These are phyloP conservation scores for Phtheirospermum japonicum DNA, from an alignment of 257 asterid species.

Conservation along the genomic window DNA sequence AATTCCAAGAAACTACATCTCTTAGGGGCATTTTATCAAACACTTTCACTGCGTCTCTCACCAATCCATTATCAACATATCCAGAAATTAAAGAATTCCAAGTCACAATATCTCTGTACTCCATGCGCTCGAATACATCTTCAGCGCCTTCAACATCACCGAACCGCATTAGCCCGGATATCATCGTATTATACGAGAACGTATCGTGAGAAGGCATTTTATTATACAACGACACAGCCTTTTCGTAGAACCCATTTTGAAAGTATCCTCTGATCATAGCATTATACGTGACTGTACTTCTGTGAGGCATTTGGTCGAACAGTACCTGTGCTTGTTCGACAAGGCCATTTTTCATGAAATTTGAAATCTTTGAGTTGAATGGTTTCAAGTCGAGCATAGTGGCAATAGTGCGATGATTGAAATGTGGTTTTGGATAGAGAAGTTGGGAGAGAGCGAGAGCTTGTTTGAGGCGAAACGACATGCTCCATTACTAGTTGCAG, in stretches of 20 bases:
- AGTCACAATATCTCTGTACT: constrained; percentile 46
- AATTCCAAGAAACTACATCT: constrained; percentile 68
- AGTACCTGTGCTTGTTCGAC: constrained; percentile 43
- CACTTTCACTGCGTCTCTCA: constrained; percentile 40
- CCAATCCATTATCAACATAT: constrained; percentile 46
- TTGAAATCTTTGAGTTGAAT: constrained; percentile 56
- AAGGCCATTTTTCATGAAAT: constrained; percentile 50
- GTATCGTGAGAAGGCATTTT: constrained; percentile 54
- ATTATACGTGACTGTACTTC: constrained; percentile 54
- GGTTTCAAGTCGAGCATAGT: constrained; percentile 39
- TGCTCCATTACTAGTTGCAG: constrained; percentile 42
- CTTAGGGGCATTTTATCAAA: constrained; percentile 40
- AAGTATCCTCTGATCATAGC: constrained; percentile 64
- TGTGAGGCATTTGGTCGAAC: constrained; percentile 60
- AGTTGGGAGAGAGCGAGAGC: constrained; percentile 22
- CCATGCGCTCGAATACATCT: constrained; percentile 45
- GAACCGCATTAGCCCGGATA: constrained; percentile 49
- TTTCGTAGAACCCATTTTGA: constrained; percentile 41
- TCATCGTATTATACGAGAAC: constrained; percentile 58
- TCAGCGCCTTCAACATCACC: constrained; percentile 65
- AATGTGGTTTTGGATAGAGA: constrained; percentile 21
- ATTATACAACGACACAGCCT: constrained; percentile 39
- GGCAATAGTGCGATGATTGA: constrained; percentile 17
- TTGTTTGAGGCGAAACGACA: constrained; percentile 39
- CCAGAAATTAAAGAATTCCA: constrained; percentile 71